phyloP scores from a whole-genome alignment of 345 rosid species.

The Eucalyptus camaldulensis region DNA sequence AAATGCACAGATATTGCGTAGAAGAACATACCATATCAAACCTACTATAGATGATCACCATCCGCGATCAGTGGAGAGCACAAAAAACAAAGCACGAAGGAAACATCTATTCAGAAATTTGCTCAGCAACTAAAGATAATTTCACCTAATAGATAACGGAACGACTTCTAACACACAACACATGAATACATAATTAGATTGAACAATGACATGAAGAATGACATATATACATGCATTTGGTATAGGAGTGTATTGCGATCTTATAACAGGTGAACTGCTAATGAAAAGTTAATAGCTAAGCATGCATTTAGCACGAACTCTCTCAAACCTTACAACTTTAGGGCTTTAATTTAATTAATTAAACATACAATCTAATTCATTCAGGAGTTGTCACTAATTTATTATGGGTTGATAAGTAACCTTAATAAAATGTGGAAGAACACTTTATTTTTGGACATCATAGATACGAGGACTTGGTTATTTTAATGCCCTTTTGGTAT shows the following conservation, averaged over 20 bases:
- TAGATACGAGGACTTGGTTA: neutral
- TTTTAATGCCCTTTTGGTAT: neutral
- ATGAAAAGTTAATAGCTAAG: neutral
- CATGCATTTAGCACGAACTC: neutral
- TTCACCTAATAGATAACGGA: neutral
- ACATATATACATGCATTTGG: neutral
- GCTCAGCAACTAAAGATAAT: neutral
- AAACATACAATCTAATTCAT: neutral
- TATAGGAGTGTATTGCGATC: neutral
- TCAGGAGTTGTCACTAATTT: neutral
- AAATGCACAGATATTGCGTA: neutral
- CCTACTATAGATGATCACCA: neutral
- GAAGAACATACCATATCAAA: neutral
- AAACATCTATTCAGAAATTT: neutral
- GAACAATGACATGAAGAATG: neutral
- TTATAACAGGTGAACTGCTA: no score
- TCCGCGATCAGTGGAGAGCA: neutral
- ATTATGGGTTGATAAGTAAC: neutral
- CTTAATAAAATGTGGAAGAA: neutral
- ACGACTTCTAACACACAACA: neutral
- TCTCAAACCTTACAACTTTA: neutral
- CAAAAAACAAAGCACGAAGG: neutral
- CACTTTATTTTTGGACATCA: neutral
- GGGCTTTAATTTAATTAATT: neutral
- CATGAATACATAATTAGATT: neutral